Evolutionary conservation across 1,284 basidiomycete genomes (phyloP).

Genomic region (Austropuccinia psidii): DNA sequence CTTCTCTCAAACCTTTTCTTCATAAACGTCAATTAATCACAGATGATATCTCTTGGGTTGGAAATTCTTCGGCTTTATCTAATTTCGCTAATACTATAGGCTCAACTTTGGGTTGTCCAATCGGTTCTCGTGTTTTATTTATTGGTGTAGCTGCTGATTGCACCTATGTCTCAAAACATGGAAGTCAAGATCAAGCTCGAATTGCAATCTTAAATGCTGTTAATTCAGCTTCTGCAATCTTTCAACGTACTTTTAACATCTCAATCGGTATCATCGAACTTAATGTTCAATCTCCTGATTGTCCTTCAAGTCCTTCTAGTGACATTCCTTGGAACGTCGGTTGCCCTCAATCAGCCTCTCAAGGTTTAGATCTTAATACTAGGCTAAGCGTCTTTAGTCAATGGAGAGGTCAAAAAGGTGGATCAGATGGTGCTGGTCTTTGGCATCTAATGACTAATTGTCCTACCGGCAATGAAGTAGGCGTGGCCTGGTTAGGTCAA

Average conservation of each 20-base stretch:
- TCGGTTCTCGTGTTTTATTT: conserved; percentile 64
- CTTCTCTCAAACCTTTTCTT: conserved; percentile 51
- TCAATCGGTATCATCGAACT: conserved; percentile 74
- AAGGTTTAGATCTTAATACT: conserved; percentile 53
- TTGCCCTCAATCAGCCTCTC: conserved; percentile 51
- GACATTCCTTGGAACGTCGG: conserved; percentile 52
- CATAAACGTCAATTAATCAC: conserved; percentile 55
- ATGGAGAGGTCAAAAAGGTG: conserved; percentile 68
- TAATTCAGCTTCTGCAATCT: conserved; percentile 67
- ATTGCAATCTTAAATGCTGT: conserved; percentile 65
- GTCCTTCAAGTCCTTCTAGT: conserved; percentile 53
- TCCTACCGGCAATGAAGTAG: conserved; percentile 62
- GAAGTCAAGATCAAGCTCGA: conserved; percentile 59
- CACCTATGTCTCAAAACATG: conserved; percentile 62
- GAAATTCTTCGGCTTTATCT: conserved; percentile 2
- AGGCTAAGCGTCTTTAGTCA: conserved; percentile 71
- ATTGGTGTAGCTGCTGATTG: conserved; percentile 86
- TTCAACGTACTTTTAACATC: conserved; percentile 69
- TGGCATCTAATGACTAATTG: conserved; percentile 89
- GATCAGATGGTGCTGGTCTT: conserved; percentile 55
- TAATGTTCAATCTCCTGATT: conserved; percentile 56
- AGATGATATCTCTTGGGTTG: conserved; percentile 27
- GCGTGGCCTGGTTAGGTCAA: conserved; percentile 80
- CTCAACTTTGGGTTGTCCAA: conserved; percentile 63
- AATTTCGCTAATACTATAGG: conserved; percentile 45